Conservation (phyloP, 805 yeast species). For the Schwanniomyces occidentalis region DNA sequence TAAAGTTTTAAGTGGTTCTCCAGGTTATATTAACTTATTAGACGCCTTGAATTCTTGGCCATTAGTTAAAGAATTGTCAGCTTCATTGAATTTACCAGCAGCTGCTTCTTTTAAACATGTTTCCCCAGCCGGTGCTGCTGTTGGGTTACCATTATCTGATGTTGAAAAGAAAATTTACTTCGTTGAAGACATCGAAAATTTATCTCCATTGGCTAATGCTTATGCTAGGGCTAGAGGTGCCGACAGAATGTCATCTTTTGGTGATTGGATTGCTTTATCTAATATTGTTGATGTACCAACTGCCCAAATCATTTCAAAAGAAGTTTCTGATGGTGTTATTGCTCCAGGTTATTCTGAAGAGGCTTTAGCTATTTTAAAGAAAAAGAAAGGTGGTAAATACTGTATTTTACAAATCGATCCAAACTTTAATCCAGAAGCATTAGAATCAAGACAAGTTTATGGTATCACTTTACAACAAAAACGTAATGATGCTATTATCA, state of each 20-base stretch:
- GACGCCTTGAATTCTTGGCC: slow-evolving; percentile 99
- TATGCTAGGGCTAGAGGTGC: slow-evolving; percentile 99
- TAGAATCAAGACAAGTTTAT: slow-evolving; percentile 93
- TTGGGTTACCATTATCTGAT: slow-evolving; percentile 89
- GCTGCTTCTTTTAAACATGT: slow-evolving; percentile 99
- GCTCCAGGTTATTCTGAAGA: slow-evolving; percentile 96
- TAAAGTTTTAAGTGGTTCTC: slow-evolving; percentile 90
- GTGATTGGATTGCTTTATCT: slow-evolving; percentile 96
- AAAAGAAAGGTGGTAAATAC: slow-evolving; percentile 97
- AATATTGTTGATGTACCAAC: slow-evolving; percentile 96
- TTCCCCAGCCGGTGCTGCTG: slow-evolving; percentile 98
- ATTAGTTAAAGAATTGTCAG: slow-evolving; percentile 92
- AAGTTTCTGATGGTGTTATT: slow-evolving; percentile 97
- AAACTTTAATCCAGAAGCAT: slow-evolving; percentile 74
- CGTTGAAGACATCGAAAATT: slow-evolving; percentile 89
- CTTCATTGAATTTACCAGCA: slow-evolving; percentile 92
- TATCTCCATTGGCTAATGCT: slow-evolving; percentile 96
- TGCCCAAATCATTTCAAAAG: slow-evolving; percentile 94
- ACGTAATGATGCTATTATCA: slow-evolving; percentile 96
- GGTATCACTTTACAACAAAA: slow-evolving; percentile 95
- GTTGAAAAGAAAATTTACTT: slow-evolving; percentile 93
- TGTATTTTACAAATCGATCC: slow-evolving; percentile 97
- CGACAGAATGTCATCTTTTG: slow-evolving; percentile 98
- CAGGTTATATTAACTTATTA: slow-evolving; percentile 94
- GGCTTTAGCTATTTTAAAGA: slow-evolving; percentile 83